phyloP scores from a whole-genome alignment of 83 land plant species.

The Thuja plicata region DNA sequence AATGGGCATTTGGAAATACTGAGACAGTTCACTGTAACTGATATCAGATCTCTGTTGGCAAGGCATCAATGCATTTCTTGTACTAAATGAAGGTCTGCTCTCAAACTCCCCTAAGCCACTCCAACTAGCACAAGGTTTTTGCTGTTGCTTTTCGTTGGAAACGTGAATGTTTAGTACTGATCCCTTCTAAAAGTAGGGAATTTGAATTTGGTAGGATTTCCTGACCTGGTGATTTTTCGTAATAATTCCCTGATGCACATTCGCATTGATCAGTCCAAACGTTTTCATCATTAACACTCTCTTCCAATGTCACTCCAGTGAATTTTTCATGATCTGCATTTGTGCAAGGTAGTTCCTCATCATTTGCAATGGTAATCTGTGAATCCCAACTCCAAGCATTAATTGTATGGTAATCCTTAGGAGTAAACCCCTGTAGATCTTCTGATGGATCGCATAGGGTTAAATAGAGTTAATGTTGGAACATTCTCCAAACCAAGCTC shows the following conservation, averaged over 20 bases:
- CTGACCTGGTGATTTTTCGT: no score
- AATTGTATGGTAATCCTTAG: no score
- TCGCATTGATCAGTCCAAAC: not conserved
- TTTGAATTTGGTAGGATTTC: no score
- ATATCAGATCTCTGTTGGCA: not conserved
- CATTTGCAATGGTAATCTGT: no score
- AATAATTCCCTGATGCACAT: no score
- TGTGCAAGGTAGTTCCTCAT: no score
- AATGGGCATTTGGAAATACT: constrained; percentile 66
- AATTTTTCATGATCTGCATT: no score
- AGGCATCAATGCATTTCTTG: not conserved
- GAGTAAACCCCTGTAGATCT: not conserved
- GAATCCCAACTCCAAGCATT: not conserved
- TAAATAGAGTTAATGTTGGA: no score
- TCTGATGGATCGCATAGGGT: not conserved
- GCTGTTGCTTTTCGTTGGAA: no score
- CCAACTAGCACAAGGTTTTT: no score
- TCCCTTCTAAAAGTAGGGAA: no score
- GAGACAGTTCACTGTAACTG: constrained; percentile 39
- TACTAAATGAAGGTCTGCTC: not conserved
- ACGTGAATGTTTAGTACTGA: not conserved
- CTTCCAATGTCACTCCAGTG: not conserved
- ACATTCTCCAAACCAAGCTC: not conserved
- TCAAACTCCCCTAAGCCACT: no score
- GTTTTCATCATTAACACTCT: not conserved